Evolutionary conservation across 192 early-diverging fungal species (phyloP).

Genomic region (Coemansia sp.): DNA sequence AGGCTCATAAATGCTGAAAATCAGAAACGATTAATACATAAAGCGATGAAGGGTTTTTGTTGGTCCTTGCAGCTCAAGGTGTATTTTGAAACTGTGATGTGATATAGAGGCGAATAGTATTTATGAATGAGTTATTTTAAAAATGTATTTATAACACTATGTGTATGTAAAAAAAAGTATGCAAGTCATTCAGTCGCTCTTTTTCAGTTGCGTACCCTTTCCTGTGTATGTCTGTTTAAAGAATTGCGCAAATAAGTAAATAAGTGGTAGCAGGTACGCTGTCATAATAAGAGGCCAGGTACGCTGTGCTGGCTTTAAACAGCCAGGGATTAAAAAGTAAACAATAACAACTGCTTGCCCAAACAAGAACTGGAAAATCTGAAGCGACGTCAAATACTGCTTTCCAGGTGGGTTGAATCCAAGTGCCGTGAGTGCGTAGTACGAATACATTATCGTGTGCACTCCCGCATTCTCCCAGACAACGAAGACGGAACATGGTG

Average conservation of each 20-base stretch:
- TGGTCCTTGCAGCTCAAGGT: no score
- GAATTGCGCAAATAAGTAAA: conserved; percentile 79
- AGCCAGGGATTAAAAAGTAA: conserved; percentile 63
- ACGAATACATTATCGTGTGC: conserved; percentile 84
- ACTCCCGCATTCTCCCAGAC: conserved; percentile 77
- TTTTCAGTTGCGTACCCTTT: conserved; percentile 8
- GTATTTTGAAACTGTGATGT: no score
- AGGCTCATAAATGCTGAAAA: no score
- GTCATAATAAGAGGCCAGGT: conserved; percentile 64
- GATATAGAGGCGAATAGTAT: no score
- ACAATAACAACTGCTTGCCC: conserved; percentile 62
- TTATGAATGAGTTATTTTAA: no score
- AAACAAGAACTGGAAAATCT: conserved; percentile 83
- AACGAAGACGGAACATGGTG: conserved; percentile 76
- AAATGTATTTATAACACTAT: background rate
- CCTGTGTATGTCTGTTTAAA: conserved; percentile 65
- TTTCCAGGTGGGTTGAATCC: conserved; percentile 77
- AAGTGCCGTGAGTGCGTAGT: conserved; percentile 72
- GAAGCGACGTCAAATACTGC: conserved; percentile 76
- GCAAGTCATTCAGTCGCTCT: conserved; percentile 11
- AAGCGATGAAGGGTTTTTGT: no score
- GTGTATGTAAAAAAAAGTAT: background rate
- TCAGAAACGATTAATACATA: no score
- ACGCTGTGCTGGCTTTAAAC: conserved; percentile 55
- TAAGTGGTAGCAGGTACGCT: conserved; percentile 72